phyloP scores from a whole-genome alignment of 2,329 filamentous ascomycete species.

The Ramularia endophylla region DNA sequence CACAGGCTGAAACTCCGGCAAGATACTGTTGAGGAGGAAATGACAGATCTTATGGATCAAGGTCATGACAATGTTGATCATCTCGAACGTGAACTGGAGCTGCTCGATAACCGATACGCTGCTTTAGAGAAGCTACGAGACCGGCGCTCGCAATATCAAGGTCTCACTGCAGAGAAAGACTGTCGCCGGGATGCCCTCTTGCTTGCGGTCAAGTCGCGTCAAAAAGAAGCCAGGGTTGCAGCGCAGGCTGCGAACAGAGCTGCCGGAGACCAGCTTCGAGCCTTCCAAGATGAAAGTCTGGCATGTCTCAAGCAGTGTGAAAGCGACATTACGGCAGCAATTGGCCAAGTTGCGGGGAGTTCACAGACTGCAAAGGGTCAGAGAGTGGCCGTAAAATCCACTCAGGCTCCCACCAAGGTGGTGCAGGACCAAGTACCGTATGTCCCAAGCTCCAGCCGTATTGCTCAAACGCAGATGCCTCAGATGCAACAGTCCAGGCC shows the following conservation, averaged over 20 bases:
- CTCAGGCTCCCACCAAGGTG: conserved; percentile 17
- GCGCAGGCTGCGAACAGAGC: conserved; percentile 24
- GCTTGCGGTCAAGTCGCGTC: conserved; percentile 18
- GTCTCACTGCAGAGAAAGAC: conserved; percentile 19
- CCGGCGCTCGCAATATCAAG: conserved; percentile 15
- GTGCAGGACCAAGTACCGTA: conserved; percentile 1
- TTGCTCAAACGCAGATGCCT: conserved; percentile 29
- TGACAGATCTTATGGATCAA: conserved; percentile 18
- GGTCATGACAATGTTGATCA: conserved; percentile 14
- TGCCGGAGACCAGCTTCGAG: conserved; percentile 18
- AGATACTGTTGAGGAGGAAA: conserved; percentile 18
- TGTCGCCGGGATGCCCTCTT: conserved; percentile 17
- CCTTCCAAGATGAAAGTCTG: conserved; percentile 24
- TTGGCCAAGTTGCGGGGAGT: conserved; percentile 8
- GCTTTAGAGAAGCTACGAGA: conserved; percentile 15
- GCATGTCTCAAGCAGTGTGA: conserved; percentile 19
- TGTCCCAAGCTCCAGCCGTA: conserved; percentile 24
- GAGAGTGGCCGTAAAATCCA: conserved; percentile 25
- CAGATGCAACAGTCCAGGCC: conserved; percentile 8
- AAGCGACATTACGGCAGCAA: conserved; percentile 16
- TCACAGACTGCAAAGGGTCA: conserved; percentile 3
- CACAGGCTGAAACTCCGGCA: conserved; percentile 12
- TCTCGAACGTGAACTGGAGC: conserved; percentile 15
- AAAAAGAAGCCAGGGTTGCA: conserved; percentile 8
- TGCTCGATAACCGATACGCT: conserved; percentile 12